Evolutionary conservation across 2,329 filamentous ascomycete genomes (phyloP), one percentile per base, ranked within the genome.

Genomic region (Ophiostoma populinum): DNA sequence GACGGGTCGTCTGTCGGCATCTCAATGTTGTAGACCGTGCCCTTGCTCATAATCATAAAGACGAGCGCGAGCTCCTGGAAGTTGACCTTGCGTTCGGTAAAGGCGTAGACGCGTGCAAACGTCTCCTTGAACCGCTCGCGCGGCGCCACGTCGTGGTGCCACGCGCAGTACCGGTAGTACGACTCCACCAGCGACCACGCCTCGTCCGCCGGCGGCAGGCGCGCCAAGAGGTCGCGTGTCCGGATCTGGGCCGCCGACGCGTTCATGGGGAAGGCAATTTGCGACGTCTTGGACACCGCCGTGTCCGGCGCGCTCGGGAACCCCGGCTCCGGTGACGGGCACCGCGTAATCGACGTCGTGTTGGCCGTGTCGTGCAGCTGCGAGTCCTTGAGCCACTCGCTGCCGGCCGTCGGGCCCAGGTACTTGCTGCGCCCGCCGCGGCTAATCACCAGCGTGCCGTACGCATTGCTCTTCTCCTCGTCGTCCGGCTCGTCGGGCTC

Each of bases 381-480:
- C n/a, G 36, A 37, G 21, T 38, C 30, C 9, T 38, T 38, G 9
- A 38, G 36, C 35, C 36, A 38, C 15, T 38, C 36, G 12, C 36
- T 38, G 15, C 31, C 36, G 11, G 36, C 35, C 11, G 35, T 38
- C n/a, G 36, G 36, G 3, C 36, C 36, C 3, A 38, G 36, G 15
- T 38, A 38, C 25, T 34, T 34, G 13, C 31, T 34, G 12, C 36
- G 36, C 7, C 36, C 36, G 3, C 36, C 25, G 12, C 26, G 31
- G 31, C 36, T 38, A 24, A 38, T 29, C 20, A 38, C 30, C 30
- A 38, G 31, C 9, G 36, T 38, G 7, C 36, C 36, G 20, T 38
- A 38, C 7, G 36, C 34, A n/a, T 26, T 26, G 13, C 31, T 33
- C 30, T 37, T 19, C 9, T 25, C 18, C 6, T 37, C 16, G 7